These are phyloP conservation scores for Dalbergia oliveri DNA, from an alignment of 306 rosid genomes.

Conservation along the genomic window DNA sequence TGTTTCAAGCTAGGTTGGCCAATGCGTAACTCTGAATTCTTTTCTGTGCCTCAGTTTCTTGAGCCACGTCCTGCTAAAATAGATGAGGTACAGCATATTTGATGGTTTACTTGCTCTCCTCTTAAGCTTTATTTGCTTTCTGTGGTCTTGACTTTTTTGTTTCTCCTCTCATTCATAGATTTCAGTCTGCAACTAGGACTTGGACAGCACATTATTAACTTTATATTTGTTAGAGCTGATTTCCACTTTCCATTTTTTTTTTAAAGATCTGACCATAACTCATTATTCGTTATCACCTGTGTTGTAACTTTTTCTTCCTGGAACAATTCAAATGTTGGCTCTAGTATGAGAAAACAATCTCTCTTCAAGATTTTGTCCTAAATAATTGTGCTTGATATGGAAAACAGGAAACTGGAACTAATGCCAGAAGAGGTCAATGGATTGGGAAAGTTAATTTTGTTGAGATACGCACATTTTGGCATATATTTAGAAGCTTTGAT, in stretches of 20 bases:
- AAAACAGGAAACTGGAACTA: constrained; percentile 60
- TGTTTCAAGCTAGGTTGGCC: constrained; percentile 96
- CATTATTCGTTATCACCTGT: constrained; percentile 1
- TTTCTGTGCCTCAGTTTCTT: constrained; percentile 55
- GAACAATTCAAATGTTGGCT: constrained; percentile 36
- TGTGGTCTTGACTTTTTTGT: background rate
- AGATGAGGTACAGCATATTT: constrained; percentile 66
- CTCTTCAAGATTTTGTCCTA: constrained; percentile 34
- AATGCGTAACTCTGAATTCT: constrained; percentile 86
- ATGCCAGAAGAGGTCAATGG: constrained; percentile 57
- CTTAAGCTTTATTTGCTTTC: background rate
- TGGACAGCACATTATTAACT: background rate
- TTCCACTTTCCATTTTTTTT: background rate
- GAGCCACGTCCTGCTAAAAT: constrained; percentile 46
- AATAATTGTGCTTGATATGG: constrained; percentile 37
- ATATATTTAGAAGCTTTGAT: constrained; percentile 92
- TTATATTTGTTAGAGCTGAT: constrained; percentile 19
- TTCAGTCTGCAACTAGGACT: constrained; percentile 3
- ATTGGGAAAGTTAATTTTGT: constrained; percentile 88
- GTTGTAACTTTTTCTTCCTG: constrained; percentile 17
- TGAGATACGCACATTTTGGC: constrained; percentile 94
- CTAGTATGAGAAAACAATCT: constrained; percentile 5
- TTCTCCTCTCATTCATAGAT: background rate
- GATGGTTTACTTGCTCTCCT: constrained; percentile 38
- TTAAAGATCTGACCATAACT: constrained; percentile 10